phyloP scores from a whole-genome alignment of 305 asterid genomes.

The Stenogyne calaminthoides region DNA sequence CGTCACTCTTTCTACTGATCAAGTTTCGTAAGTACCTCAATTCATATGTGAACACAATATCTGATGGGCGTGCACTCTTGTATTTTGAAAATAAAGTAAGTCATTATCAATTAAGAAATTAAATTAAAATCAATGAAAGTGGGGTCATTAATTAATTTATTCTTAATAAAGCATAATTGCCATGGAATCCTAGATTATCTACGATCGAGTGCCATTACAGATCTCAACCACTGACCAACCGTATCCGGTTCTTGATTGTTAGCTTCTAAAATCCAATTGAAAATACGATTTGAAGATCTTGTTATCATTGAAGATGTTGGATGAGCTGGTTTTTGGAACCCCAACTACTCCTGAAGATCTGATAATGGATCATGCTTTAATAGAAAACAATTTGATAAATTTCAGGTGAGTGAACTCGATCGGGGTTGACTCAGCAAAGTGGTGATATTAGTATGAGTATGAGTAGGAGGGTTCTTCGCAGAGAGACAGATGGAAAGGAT shows the following conservation, averaged over 20 bases:
- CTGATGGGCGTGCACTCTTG: neutral
- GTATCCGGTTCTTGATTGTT: neutral
- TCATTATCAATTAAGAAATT: neutral
- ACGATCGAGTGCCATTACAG: neutral
- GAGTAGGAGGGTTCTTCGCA: no score
- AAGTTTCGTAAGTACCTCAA: no score
- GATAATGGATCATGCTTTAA: no score
- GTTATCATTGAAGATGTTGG: constrained; percentile 6
- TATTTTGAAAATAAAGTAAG: neutral
- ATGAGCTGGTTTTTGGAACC: no score
- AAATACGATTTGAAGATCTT: constrained; percentile 18
- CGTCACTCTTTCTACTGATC: no score
- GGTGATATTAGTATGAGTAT: no score
- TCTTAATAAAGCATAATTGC: no score
- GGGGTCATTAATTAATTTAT: neutral
- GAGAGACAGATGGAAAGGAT: no score
- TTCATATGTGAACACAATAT: neutral
- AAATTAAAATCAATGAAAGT: neutral
- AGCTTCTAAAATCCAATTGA: neutral
- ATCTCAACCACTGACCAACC: constrained; percentile 6
- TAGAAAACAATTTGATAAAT: no score
- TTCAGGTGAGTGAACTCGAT: no score
- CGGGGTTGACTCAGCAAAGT: no score
- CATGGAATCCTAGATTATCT: neutral
- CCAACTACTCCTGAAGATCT: no score